Conservation (phyloP, 73 alveolate genomes). For the Paramecium pentaurelia region DNA sequence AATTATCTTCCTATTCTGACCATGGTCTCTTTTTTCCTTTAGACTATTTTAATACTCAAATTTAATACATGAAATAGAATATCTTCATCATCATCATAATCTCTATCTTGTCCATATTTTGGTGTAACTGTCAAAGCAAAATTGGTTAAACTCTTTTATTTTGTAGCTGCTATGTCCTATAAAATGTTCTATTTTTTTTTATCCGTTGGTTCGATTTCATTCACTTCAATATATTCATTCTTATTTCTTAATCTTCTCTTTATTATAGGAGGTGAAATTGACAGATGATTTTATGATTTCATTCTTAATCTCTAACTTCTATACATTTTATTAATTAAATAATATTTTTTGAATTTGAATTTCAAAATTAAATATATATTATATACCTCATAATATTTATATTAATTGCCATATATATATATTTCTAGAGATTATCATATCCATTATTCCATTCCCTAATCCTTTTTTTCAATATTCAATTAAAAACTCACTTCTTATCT, state of each 20-base stretch:
- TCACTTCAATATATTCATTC: neutral
- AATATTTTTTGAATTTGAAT: neutral
- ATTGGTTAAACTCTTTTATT: slow-evolving; percentile 34
- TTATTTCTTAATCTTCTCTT: slow-evolving; percentile 29
- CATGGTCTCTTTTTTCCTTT: slow-evolving; percentile 91
- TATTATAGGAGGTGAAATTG: slow-evolving; percentile 21
- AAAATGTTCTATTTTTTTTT: slow-evolving; percentile 6
- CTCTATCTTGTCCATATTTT: slow-evolving; percentile 25
- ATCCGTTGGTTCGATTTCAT: slow-evolving; percentile 40
- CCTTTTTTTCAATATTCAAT: neutral
- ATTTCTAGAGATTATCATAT: neutral
- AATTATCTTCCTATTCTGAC: slow-evolving; percentile 96
- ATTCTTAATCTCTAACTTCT: slow-evolving; percentile 41
- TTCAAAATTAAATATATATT: neutral
- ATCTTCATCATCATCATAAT: slow-evolving; percentile 39
- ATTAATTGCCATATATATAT: neutral
- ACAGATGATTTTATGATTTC: slow-evolving; percentile 21
- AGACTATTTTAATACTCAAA: neutral
- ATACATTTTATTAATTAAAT: slow-evolving; percentile 12
- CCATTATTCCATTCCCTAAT: neutral
- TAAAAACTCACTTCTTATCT: neutral
- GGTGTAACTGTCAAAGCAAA: slow-evolving; percentile 33
- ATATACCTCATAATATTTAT: neutral
- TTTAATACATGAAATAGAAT: slow-evolving; percentile 15
- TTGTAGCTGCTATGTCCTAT: slow-evolving; percentile 32